Conservation (phyloP, 192 early-diverging fungal genomes). For the Coemansia sp. region DNA sequence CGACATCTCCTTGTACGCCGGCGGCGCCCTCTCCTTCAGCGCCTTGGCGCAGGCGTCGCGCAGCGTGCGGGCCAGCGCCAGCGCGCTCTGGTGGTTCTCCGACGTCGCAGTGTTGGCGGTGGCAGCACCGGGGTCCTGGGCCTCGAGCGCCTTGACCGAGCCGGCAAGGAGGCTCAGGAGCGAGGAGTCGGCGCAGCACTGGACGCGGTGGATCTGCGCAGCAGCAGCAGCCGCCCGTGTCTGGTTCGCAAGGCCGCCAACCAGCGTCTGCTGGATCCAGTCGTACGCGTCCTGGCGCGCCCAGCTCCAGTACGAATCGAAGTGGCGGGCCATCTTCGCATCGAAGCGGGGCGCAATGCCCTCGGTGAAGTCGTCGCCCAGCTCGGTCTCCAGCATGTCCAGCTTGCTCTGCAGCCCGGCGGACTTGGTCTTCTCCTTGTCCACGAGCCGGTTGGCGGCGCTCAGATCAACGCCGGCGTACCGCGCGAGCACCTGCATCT, state of each 20-base stretch:
- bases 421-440: slow-evolving; percentile 61
- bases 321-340: slow-evolving; percentile 78
- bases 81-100: slow-evolving; percentile 56
- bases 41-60: slow-evolving; percentile 77
- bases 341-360: slow-evolving; percentile 83
- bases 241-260: no score
- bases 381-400: slow-evolving; percentile 77
- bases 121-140: slow-evolving; percentile 20
- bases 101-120: slow-evolving; percentile 63
- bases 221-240: slow-evolving; percentile 68
- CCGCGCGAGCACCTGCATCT: slow-evolving; percentile 82
- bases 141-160: slow-evolving; percentile 64
- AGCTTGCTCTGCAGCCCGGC: slow-evolving; percentile 69
- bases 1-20: slow-evolving; percentile 84
- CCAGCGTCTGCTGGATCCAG: slow-evolving; percentile 79
- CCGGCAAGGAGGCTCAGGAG: slow-evolving; percentile 82
- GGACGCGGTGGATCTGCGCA: slow-evolving; percentile 50
- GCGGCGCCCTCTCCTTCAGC: slow-evolving; percentile 53
- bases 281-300: slow-evolving; percentile 55
- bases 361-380: slow-evolving; percentile 75
- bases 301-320: slow-evolving; percentile 99
- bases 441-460: slow-evolving; percentile 63
- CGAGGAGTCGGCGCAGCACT: slow-evolving; percentile 76
- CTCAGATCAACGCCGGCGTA: slow-evolving; percentile 80
- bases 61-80: slow-evolving; percentile 61